Evolutionary conservation across 345 rosid species (phyloP).

Genomic region (Viola odorata): DNA sequence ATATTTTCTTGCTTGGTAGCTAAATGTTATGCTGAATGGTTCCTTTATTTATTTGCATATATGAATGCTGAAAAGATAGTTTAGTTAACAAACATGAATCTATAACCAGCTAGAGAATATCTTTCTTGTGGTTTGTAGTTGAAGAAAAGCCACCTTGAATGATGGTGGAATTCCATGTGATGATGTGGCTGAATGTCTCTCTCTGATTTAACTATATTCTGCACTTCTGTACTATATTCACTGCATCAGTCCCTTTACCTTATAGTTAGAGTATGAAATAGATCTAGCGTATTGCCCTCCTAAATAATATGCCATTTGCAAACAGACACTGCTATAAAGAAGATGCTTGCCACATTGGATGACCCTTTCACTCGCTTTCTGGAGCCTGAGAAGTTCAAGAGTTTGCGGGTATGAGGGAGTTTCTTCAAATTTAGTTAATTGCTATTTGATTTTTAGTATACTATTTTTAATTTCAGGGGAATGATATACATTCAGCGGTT

Average conservation of each 20-base stretch:
- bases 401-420: constrained; percentile 65
- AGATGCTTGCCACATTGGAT: constrained; percentile 83
- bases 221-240: not conserved
- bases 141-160: too few relatives aligned
- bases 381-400: constrained; percentile 87
- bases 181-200: not conserved
- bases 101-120: too few relatives aligned
- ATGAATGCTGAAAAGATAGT: not conserved
- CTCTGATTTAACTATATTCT: not conserved
- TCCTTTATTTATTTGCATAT: not conserved
- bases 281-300: not conserved
- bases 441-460: not conserved
- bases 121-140: too few relatives aligned
- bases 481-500: not conserved
- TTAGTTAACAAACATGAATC: not conserved
- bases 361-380: constrained; percentile 94
- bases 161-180: too few relatives aligned
- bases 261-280: not conserved
- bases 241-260: not conserved
- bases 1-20: not conserved
- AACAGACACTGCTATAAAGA: constrained; percentile 76
- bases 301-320: constrained; percentile 12
- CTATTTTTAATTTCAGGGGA: not conserved
- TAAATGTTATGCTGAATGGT: not conserved
- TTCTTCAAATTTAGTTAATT: constrained; percentile 14